A percentile compares a stretch with the other conserved stretches of the same genome.
Conservation (phyloP, 805 yeast species). For the Isabelozyma pseudorhagii region DNA sequence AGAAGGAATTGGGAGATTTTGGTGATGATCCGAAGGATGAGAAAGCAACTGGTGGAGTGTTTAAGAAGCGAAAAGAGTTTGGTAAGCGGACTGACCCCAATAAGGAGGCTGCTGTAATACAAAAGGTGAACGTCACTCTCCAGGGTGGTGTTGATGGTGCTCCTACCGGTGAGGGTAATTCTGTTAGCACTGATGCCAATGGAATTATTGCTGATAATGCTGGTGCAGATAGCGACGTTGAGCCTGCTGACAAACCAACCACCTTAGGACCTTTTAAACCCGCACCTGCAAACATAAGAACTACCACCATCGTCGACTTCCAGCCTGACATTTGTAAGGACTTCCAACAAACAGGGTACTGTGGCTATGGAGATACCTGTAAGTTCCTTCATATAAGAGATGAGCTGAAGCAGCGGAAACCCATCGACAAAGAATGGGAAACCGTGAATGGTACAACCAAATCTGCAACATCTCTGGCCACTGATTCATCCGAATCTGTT, state of each 20-base stretch:
- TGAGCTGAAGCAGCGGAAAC: slow-evolving; percentile 71
- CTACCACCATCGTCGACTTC: slow-evolving; percentile 74
- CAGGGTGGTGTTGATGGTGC: neutral
- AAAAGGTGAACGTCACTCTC: neutral
- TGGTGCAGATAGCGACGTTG: neutral
- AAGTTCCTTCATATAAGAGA: slow-evolving; percentile 90
- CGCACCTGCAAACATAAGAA: slow-evolving; percentile 43
- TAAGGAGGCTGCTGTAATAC: neutral
- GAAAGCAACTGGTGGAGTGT: neutral
- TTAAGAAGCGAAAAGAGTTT: neutral
- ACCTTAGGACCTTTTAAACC: slow-evolving; percentile 20
- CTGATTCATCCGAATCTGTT: slow-evolving; percentile 13
- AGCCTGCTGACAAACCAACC: neutral
- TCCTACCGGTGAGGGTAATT: neutral
- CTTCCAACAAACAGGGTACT: slow-evolving; percentile 83
- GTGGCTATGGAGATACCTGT: slow-evolving; percentile 97
- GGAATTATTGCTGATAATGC: neutral
- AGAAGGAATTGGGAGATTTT: neutral
- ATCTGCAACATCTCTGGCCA: neutral
- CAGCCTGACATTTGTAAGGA: slow-evolving; percentile 96
- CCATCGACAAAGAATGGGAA: slow-evolving; percentile 71
- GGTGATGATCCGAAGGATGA: neutral
- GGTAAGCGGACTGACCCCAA: neutral
- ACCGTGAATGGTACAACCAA: slow-evolving; percentile 19
- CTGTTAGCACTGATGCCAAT: neutral